These are phyloP conservation scores for Monosporascus sp. DNA, from an alignment of 2,329 filamentous ascomycete species.

Conservation along the genomic window DNA sequence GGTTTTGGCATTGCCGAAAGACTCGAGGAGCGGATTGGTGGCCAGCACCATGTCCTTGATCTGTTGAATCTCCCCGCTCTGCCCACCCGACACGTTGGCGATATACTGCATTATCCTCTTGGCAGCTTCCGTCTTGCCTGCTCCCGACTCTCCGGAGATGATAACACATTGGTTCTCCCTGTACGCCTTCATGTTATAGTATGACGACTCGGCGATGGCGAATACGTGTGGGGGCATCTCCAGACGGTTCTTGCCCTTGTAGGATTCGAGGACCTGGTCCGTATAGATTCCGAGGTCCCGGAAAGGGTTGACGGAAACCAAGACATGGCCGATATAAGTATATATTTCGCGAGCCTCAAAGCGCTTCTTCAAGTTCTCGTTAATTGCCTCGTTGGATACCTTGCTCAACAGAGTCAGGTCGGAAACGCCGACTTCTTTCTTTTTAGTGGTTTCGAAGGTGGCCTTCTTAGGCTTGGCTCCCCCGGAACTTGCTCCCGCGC, in stretches of 20 bases:
- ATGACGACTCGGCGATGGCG: constrained; percentile 89
- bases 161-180: constrained; percentile 99
- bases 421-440: constrained; percentile 98
- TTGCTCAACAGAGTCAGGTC: constrained; percentile 97
- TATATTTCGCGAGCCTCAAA: constrained; percentile 98
- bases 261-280: constrained; percentile 86
- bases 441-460: constrained; percentile 92
- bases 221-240: constrained; percentile 96
- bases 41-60: constrained; percentile 99
- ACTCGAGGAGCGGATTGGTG: constrained; percentile 94
- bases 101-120: constrained; percentile 99
- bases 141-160: constrained; percentile 96
- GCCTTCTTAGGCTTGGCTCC: constrained; percentile 82
- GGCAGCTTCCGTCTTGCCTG: constrained; percentile 96
- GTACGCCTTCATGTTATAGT: constrained; percentile 99
- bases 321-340: constrained; percentile 98
- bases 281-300: constrained; percentile 97
- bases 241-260: constrained; percentile 93
- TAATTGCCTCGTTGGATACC: constrained; percentile 98
- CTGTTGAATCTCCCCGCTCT: constrained; percentile 82
- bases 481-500: constrained; percentile 29
- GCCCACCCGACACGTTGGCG: constrained; percentile 87
- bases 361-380: constrained; percentile 96
- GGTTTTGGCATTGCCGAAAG: constrained; percentile 97
- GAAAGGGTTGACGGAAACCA: constrained; percentile 98